Base-by-base conservation (phyloP, 2,329 filamentous ascomycete species). In the Dothiorella sarmentorum region DNA sequence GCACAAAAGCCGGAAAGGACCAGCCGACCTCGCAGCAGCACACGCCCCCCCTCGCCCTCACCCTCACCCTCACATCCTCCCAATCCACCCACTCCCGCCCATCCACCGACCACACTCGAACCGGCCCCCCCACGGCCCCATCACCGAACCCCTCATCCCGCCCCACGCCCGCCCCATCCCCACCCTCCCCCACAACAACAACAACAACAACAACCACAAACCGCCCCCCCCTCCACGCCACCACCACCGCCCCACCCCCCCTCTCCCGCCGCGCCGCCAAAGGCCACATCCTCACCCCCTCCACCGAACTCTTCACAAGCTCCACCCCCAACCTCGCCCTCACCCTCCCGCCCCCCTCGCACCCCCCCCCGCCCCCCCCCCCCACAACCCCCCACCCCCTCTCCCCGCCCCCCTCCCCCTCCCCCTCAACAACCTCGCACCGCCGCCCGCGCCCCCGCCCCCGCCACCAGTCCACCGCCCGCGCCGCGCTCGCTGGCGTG, bases 271-370 rank as follows among this genome's bases (percentile, higher is more conserved):
- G 27, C 45, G n/a, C n/a, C 45, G 43, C 37, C 44, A 11, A n/a
- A n/a, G n/a, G n/a, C 24, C 45, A 26, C 10, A 37, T 35, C 56
- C 44, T 58, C 27, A 43, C 45, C 24, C 44, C 33, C n/a, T n/a
- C n/a, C 56, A 43, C 56, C 17, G 37, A 43, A 15, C 27, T 58
- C 35, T 37, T 43, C 26, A 20, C 52, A 24, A 6, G 10, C 17
- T n/a, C 15, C 42, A 4, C 22, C 6, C 24, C 15, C 22, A n/a
- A 27, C 4, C 24, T 27, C 24, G 13, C 13, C 42, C 42, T 2
- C 1, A 29, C 18, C 10, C 42, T 7, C 9, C 27, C 6, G 13
- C 27, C 4, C 44, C 15, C 44, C 20, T 3, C 26, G 13, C 17
- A 17, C 13, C 18, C 6, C 11, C 4, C 22, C 22, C 18, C 18